Conservation (phyloP, 108 stramenopile species). For the Fragilaria radians region DNA sequence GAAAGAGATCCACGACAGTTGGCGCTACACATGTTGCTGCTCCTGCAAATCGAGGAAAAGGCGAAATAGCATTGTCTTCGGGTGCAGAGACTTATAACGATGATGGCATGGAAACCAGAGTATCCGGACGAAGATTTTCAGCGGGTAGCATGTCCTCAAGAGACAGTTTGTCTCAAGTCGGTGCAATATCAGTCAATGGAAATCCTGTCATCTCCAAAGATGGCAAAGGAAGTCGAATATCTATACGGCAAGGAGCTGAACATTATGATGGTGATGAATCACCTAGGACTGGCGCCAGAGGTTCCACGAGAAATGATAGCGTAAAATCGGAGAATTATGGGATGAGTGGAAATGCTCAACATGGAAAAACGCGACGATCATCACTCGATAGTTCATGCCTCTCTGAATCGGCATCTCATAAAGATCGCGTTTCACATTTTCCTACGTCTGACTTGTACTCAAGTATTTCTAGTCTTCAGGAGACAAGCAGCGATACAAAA, state of each 20-base stretch:
- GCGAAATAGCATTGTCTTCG: not conserved
- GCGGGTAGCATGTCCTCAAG: not conserved
- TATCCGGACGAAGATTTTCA: too few species aligned
- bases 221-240: not conserved
- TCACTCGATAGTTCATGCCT: not conserved
- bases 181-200: not conserved
- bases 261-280: not conserved
- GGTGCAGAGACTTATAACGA: not conserved
- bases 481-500: not conserved
- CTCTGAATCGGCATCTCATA: not conserved
- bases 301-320: not conserved
- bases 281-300: not conserved
- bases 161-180: not conserved
- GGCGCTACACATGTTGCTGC: not conserved
- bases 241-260: not conserved
- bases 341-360: not conserved
- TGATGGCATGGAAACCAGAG: not conserved
- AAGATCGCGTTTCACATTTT: not conserved
- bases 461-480: not conserved
- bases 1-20: not conserved
- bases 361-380: not conserved
- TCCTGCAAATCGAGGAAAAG: not conserved
- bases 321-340: not conserved
- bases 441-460: not conserved
- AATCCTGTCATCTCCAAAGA: not conserved